Evolutionary conservation across 2,329 filamentous ascomycete genomes (phyloP).

Genomic region (Mollisia scopiformis): DNA sequence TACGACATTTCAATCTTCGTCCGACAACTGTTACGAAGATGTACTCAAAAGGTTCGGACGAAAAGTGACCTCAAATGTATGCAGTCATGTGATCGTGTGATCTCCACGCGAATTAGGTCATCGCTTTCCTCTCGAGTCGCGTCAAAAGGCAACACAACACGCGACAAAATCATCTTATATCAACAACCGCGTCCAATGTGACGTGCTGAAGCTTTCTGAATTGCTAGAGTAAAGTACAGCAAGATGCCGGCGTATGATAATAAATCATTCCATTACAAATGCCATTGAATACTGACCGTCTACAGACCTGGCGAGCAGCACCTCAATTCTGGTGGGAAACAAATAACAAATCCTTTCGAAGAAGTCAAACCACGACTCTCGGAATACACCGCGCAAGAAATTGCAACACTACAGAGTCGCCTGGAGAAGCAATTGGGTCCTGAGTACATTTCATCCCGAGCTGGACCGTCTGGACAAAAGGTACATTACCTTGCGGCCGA

Average conservation of each 20-base stretch:
- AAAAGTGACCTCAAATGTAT: background rate
- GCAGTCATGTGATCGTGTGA: background rate
- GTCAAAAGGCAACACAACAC: slow-evolving; percentile 12
- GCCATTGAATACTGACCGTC: slow-evolving; percentile 16
- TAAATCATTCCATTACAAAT: background rate
- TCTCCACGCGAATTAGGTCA: slow-evolving; percentile 1
- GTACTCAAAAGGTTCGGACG: no score
- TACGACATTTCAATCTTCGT: no score
- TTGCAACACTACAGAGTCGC: slow-evolving; percentile 82
- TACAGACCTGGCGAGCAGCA: slow-evolving; percentile 72
- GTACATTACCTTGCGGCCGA: slow-evolving; percentile 96
- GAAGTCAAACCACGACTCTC: slow-evolving; percentile 69
- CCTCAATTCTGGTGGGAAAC: slow-evolving; percentile 39
- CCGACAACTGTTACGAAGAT: no score
- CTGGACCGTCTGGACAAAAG: slow-evolving; percentile 80
- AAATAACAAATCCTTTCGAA: slow-evolving; percentile 78
- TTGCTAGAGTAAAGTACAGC: slow-evolving; percentile 13
- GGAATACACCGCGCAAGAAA: slow-evolving; percentile 86
- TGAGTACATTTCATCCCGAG: slow-evolving; percentile 88
- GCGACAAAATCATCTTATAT: slow-evolving; percentile 9
- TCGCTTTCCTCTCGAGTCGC: slow-evolving; percentile 2
- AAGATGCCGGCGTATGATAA: slow-evolving; percentile 50
- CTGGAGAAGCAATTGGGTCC: slow-evolving; percentile 94
- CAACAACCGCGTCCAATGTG: slow-evolving; percentile 21
- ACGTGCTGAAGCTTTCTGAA: background rate